Conservation (phyloP, 1,284 basidiomycete genomes). For the Leccinum fuscescens region DNA sequence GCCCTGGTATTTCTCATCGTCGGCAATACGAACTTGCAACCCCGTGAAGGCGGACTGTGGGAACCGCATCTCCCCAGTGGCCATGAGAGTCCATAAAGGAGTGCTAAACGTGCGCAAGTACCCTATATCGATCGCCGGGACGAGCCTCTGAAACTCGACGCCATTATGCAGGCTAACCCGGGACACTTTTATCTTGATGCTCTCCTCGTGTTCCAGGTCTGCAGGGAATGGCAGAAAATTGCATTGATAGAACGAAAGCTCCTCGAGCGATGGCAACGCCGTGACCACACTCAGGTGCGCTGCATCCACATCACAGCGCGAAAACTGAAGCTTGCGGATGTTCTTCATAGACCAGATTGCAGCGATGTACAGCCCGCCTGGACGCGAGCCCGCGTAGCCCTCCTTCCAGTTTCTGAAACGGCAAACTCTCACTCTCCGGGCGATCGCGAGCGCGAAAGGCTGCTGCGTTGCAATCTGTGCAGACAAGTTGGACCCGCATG, state of each 20-base stretch:
- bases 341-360: neutral
- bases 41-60: neutral
- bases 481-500: neutral
- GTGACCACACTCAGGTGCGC: neutral
- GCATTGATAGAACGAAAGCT: neutral
- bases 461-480: neutral
- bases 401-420: neutral
- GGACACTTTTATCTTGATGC: neutral
- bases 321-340: neutral
- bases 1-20: neutral
- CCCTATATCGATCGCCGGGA: neutral
- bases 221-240: neutral
- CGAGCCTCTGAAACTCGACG: neutral
- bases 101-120: neutral
- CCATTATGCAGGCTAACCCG: neutral
- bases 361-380: neutral
- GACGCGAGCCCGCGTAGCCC: neutral
- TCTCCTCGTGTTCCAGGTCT: neutral
- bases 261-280: neutral
- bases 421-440: neutral
- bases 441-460: neutral
- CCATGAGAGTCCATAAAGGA: neutral
- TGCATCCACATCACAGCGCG: neutral
- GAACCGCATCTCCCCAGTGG: neutral
- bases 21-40: neutral